Evolutionary conservation across 805 yeast species (phyloP).

Genomic region (Zygosaccharomyces kombuchaensis): DNA sequence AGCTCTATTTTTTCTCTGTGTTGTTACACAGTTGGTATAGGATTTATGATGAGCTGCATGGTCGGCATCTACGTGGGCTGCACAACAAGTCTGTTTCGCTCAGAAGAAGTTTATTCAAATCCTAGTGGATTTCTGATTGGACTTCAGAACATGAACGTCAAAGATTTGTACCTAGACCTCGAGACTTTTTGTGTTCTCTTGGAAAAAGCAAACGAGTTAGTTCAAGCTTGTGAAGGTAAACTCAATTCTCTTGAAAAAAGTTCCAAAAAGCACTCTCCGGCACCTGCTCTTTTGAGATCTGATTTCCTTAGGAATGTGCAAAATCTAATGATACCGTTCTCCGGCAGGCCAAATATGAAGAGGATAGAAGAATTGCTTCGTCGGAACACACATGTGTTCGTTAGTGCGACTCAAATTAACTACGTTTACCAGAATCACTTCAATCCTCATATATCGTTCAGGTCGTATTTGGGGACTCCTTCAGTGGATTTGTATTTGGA

Average conservation of each 20-base stretch:
- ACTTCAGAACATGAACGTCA: slow-evolving; percentile 70
- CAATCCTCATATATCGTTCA: slow-evolving; percentile 71
- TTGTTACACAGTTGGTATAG: slow-evolving; percentile 77
- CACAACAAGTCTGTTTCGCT: slow-evolving; percentile 74
- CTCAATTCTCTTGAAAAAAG: slow-evolving; percentile 3
- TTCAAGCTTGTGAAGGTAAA: slow-evolving; percentile 9
- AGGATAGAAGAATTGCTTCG: slow-evolving; percentile 54
- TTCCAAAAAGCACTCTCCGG: slow-evolving; percentile 13
- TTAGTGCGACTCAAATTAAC: slow-evolving; percentile 66
- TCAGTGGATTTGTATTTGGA: slow-evolving; percentile 86
- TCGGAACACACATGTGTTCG: slow-evolving; percentile 57
- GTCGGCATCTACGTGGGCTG: slow-evolving; percentile 86
- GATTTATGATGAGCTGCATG: slow-evolving; percentile 79
- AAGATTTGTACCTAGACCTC: slow-evolving; percentile 78
- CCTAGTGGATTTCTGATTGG: slow-evolving; percentile 69
- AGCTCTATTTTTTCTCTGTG: slow-evolving; percentile 82
- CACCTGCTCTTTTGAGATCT: slow-evolving; percentile 18
- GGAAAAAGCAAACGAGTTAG: slow-evolving; percentile 52
- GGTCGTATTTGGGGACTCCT: slow-evolving; percentile 84
- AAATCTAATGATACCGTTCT: slow-evolving; percentile 80
- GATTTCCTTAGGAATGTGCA: slow-evolving; percentile 53
- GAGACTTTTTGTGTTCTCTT: slow-evolving; percentile 79
- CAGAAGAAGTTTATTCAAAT: slow-evolving; percentile 68
- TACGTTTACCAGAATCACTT: slow-evolving; percentile 72
- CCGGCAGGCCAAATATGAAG: slow-evolving; percentile 65